phyloP scores from a whole-genome alignment of 2,329 filamentous ascomycete species.

The Aureobasidium mangrovei region DNA sequence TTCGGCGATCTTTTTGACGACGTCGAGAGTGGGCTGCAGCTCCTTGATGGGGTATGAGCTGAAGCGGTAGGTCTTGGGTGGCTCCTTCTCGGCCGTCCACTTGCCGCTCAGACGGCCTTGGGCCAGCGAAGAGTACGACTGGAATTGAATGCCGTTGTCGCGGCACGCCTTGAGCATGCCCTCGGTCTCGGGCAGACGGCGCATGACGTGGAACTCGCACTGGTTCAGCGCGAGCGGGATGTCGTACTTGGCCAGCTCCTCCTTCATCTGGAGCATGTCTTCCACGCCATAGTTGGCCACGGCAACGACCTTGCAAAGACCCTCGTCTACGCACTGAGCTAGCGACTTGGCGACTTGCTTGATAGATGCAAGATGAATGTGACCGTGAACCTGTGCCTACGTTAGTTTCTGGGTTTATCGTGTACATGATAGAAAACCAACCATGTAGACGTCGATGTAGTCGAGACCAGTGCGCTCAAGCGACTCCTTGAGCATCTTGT shows the following conservation, averaged over 20 bases:
- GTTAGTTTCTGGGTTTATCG: too few relatives aligned
- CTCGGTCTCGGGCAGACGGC: slow-evolving; percentile 33
- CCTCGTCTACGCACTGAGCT: slow-evolving; percentile 35
- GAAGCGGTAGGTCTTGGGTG: slow-evolving; percentile 31
- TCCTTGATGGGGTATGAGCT: slow-evolving; percentile 38
- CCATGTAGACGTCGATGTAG: slow-evolving; percentile 32
- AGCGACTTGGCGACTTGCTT: slow-evolving; percentile 33
- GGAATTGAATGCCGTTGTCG: slow-evolving; percentile 35
- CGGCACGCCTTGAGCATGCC: slow-evolving; percentile 34
- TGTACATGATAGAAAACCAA: too few relatives aligned
- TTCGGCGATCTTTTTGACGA: slow-evolving; percentile 30
- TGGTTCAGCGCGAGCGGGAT: slow-evolving; percentile 38
- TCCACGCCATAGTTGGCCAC: slow-evolving; percentile 37
- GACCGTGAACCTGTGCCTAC: slow-evolving; percentile 29
- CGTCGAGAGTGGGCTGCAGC: slow-evolving; percentile 31
- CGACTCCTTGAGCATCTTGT: slow-evolving; percentile 29
- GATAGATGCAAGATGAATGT: slow-evolving; percentile 33
- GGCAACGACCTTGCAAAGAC: slow-evolving; percentile 34
- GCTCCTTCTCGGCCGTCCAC: slow-evolving; percentile 32
- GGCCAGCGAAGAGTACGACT: slow-evolving; percentile 35
- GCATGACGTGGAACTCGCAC: slow-evolving; percentile 37
- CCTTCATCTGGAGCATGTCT: slow-evolving; percentile 36
- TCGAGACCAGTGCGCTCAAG: slow-evolving; percentile 32
- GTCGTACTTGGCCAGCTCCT: slow-evolving; percentile 31
- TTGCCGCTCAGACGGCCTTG: slow-evolving; percentile 35